Evolutionary conservation across 2,329 filamentous ascomycete genomes (phyloP), one percentile per base, ranked within the genome.

Genomic region (Rugonectria rugulosa): DNA sequence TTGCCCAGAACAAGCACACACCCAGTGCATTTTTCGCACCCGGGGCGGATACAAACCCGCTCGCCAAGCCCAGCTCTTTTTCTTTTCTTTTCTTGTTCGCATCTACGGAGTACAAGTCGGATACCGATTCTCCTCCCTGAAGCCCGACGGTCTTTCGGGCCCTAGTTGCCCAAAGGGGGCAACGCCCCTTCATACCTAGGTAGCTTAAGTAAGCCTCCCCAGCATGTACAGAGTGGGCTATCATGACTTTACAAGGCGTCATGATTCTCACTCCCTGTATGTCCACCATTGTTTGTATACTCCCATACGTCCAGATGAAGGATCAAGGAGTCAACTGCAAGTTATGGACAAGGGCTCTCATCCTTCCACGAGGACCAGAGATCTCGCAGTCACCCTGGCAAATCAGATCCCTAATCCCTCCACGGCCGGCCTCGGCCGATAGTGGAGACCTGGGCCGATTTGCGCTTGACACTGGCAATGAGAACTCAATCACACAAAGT

Each of bases 351-450:
- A 20, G 41, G 26, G 26, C 24, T 12, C 3, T 19, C 24, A 41
- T 26, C 37, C 37, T n/a, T 24, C 21, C 14, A 27, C 24, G 4
- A 19, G 9, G 9, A 21, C 11, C n/a, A n/a, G n/a, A 17, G 19
- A 26, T 34, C 36, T 49, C 20, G 19, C 27, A 41, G n/a, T 32
- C 15, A 49, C 34, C 36, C 20, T 19, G 26, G 29, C 26, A 24
- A 20, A 31, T 37, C 36, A 32, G 46, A 37, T 36, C 21, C 36
- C 32, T 46, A 45, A 20, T 40, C 26, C 37, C 31, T 53, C 40
- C 44, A 53, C 51, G 56, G 53, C 56, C 51, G 54, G n/a, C n/a
- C 53, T 66, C 63, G 59, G 63, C 63, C 63, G 59, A 56, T 29
- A 54, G 59, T 61, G 63, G 63, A 41, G 54, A 37, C 12, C 20